Conservation (phyloP, 306 rosid species). For the Arachis stenosperma region DNA sequence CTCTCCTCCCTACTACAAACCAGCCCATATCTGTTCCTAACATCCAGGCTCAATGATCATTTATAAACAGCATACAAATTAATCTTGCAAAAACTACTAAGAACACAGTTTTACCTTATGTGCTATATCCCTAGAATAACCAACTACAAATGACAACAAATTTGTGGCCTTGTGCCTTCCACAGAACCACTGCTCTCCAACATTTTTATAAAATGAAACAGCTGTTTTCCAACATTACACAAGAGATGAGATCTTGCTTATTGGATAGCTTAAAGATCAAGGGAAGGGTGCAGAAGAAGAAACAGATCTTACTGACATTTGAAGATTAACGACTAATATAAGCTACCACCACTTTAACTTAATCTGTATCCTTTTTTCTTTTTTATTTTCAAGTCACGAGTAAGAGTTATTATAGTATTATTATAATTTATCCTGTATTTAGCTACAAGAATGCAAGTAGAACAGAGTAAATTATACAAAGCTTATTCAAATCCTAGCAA, state of each 20-base stretch:
- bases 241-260: constrained; percentile 4
- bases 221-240: background rate
- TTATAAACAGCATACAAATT: background rate
- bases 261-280: background rate
- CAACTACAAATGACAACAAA: background rate
- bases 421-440: constrained; percentile 10
- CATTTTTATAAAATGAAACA: background rate
- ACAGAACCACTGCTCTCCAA: constrained; percentile 1
- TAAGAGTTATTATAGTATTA: background rate
- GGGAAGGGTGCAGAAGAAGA: background rate
- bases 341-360: background rate
- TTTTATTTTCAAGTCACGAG: background rate
- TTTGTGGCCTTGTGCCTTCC: background rate
- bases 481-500: constrained; percentile 20
- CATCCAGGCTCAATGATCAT: background rate
- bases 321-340: background rate
- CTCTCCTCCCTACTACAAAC: too few species aligned
- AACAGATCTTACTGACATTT: background rate
- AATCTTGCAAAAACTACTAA: background rate
- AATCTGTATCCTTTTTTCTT: background rate
- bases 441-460: constrained; percentile 1
- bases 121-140: background rate
- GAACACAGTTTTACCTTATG: background rate
- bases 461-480: constrained; percentile 16
- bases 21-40: too few species aligned